phyloP scores from a whole-genome alignment of 2,329 filamentous ascomycete species.

The Neonectria punicea region DNA sequence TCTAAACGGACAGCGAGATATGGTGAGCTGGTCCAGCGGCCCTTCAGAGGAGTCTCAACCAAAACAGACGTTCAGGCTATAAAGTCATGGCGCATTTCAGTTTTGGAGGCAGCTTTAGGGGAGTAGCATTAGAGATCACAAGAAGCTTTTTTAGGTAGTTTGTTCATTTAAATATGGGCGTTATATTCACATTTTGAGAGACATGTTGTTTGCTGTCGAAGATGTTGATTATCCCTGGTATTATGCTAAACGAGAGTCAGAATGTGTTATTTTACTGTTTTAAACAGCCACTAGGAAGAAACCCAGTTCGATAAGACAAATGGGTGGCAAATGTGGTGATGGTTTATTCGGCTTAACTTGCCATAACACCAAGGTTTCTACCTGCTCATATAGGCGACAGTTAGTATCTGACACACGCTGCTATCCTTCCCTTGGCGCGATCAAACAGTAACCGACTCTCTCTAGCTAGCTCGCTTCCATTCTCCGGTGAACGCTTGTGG shows the following conservation, averaged over 20 bases:
- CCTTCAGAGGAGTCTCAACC: background rate
- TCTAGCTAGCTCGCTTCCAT: background rate
- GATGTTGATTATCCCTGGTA: background rate
- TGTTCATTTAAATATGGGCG: background rate
- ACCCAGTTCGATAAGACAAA: too few species aligned
- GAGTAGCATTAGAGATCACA: background rate
- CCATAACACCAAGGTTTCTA: too few species aligned
- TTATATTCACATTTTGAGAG: background rate
- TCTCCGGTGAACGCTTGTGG: background rate
- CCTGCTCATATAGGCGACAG: too few species aligned
- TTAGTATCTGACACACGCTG: background rate
- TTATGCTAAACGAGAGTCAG: background rate
- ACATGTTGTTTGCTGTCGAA: background rate
- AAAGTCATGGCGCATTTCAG: background rate
- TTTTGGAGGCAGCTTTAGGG: background rate
- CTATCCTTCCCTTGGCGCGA: background rate
- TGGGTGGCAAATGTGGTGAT: too few species aligned
- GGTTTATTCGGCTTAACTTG: too few species aligned
- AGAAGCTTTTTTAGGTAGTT: background rate
- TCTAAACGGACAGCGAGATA: constrained; percentile 6
- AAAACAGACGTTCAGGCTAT: background rate
- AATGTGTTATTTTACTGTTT: background rate
- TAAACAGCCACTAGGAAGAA: background rate
- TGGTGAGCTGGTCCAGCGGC: constrained; percentile 22
- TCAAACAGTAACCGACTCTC: background rate